Evolutionary conservation across 1,139 yeast species (phyloP).

Genomic region (Lodderomyces elongisporus): DNA sequence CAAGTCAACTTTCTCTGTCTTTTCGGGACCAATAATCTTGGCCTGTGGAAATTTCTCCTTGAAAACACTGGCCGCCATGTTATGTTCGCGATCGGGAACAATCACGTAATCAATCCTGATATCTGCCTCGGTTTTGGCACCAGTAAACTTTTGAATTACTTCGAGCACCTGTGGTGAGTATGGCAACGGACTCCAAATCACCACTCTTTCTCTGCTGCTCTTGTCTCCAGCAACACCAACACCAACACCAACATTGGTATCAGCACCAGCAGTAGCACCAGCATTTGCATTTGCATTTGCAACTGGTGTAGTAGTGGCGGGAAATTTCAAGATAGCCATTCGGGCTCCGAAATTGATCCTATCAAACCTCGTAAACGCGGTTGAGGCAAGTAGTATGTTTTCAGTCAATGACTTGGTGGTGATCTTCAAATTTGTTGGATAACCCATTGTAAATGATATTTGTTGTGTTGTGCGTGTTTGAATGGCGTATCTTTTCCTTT

Average conservation of each 20-base stretch:
- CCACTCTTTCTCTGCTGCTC: too few relatives aligned
- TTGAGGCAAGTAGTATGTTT: constrained; percentile 45
- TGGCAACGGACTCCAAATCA: constrained; percentile 63
- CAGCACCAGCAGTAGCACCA: too few relatives aligned
- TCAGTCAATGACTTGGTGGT: constrained; percentile 43
- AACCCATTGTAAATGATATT: constrained; percentile 22
- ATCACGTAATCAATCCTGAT: constrained; percentile 39
- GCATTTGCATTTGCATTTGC: constrained; percentile 9
- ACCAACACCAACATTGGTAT: too few relatives aligned
- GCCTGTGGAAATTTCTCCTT: constrained; percentile 43
- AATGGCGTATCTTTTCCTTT: too few relatives aligned
- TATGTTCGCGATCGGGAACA: constrained; percentile 52
- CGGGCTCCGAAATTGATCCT: constrained; percentile 56
- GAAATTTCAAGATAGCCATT: constrained; percentile 42
- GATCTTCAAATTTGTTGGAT: constrained; percentile 34
- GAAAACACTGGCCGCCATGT: constrained; percentile 52
- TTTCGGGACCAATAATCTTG: constrained; percentile 47
- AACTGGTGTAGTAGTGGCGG: not conserved
- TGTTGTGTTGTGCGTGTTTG: too few relatives aligned
- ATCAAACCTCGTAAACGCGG: constrained; percentile 38
- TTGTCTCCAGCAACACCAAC: too few relatives aligned
- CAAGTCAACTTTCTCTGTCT: constrained; percentile 28
- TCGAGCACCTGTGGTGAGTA: constrained; percentile 42
- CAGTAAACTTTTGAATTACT: constrained; percentile 32
- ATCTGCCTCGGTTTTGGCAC: constrained; percentile 21